Evolutionary conservation across 2,329 filamentous ascomycete genomes (phyloP).

Genomic region (Ophiocordyceps camponoti-rufipedis): DNA sequence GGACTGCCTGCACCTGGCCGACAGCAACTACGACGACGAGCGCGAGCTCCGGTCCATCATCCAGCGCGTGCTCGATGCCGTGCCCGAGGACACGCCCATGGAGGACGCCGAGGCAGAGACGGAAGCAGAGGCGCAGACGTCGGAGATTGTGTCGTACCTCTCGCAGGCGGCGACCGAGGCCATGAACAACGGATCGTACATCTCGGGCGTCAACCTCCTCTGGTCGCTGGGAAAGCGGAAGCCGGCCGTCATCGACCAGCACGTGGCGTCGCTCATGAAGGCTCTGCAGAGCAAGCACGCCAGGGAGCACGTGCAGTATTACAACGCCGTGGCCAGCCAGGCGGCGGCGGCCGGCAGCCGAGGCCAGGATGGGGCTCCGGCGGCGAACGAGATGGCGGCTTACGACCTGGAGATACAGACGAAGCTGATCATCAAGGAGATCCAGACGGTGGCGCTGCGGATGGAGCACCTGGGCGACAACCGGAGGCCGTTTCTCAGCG

Average conservation of each 20-base stretch:
- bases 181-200: conserved; percentile 62
- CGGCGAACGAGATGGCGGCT: conserved; percentile 39
- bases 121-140: conserved; percentile 61
- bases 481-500: conserved; percentile 81
- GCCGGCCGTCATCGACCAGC: conserved; percentile 73
- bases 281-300: conserved; percentile 81
- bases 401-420: conserved; percentile 82
- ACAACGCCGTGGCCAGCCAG: conserved; percentile 37
- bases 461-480: conserved; percentile 90
- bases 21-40: conserved; percentile 50
- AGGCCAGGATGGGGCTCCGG: conserved; percentile 35
- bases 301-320: conserved; percentile 77
- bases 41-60: conserved; percentile 58
- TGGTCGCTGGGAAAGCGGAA: conserved; percentile 81
- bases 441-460: conserved; percentile 77
- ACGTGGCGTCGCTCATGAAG: conserved; percentile 81
- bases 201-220: conserved; percentile 79
- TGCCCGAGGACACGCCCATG: conserved; percentile 59
- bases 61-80: conserved; percentile 68
- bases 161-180: conserved; percentile 78
- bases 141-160: conserved; percentile 72
- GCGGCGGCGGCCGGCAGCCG: conserved; percentile 22
- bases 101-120: conserved; percentile 69
- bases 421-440: conserved; percentile 81
- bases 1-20: conserved; percentile 66